Evolutionary conservation across 2,329 filamentous ascomycete species (phyloP).

Genomic region (Mycosphaerella sp.): DNA sequence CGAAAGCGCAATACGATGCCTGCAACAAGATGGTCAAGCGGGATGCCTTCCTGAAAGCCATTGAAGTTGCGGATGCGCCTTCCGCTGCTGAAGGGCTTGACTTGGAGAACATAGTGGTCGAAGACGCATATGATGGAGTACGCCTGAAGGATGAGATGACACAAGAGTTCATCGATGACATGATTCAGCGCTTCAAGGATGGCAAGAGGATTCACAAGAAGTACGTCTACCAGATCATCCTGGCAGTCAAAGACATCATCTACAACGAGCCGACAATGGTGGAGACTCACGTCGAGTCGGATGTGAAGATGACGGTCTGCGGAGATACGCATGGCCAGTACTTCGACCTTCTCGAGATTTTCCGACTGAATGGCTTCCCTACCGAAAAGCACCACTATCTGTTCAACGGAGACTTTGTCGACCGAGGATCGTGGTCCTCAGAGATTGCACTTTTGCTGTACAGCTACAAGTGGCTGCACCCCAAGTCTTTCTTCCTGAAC

Average conservation of each 20-base stretch:
- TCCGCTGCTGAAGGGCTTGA: slow-evolving; percentile 89
- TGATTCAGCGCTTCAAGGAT: slow-evolving; percentile 91
- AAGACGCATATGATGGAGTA: slow-evolving; percentile 78
- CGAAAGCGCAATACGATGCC: slow-evolving; percentile 81
- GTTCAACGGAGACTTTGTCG: slow-evolving; percentile 98
- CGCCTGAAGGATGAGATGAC: slow-evolving; percentile 79
- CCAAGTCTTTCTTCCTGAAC: slow-evolving; percentile 82
- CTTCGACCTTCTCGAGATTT: slow-evolving; percentile 94
- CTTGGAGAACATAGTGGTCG: slow-evolving; percentile 75
- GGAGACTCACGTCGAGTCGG: slow-evolving; percentile 74
- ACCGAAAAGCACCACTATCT: slow-evolving; percentile 84
- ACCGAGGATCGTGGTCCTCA: slow-evolving; percentile 95
- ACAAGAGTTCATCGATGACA: slow-evolving; percentile 92
- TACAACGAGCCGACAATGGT: slow-evolving; percentile 96
- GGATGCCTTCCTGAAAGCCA: slow-evolving; percentile 87
- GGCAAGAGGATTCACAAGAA: slow-evolving; percentile 94
- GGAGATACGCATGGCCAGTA: slow-evolving; percentile 98
- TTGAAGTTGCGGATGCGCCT: slow-evolving; percentile 85
- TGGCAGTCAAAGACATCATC: slow-evolving; percentile 82
- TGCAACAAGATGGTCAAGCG: slow-evolving; percentile 93
- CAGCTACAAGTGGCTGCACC: slow-evolving; percentile 92
- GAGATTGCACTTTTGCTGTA: slow-evolving; percentile 92
- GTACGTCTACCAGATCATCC: slow-evolving; percentile 94
- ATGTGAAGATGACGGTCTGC: slow-evolving; percentile 80
- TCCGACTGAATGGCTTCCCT: slow-evolving; percentile 81